Conservation (phyloP, 2,329 filamentous ascomycete genomes). For the Fusarium sororula region DNA sequence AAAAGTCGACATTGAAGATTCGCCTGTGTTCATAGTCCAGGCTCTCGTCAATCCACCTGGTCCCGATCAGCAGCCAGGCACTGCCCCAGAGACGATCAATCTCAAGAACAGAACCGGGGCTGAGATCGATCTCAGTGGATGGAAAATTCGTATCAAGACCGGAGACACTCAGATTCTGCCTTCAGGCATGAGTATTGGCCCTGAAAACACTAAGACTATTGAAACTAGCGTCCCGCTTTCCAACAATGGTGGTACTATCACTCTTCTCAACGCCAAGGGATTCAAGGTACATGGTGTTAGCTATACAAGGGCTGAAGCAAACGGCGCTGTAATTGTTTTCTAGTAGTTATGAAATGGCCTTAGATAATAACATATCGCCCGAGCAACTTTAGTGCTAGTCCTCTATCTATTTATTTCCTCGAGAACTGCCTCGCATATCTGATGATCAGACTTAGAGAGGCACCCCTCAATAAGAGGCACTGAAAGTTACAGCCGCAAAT, state of each 20-base stretch:
- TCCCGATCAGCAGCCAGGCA: neutral
- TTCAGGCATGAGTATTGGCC: neutral
- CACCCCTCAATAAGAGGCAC: neutral
- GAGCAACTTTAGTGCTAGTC: fast-evolving
- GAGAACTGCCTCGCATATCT: fast-evolving
- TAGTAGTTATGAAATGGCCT: fast-evolving
- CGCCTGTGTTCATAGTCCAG: neutral
- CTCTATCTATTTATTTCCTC: no score
- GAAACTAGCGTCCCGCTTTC: neutral
- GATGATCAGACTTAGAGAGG: neutral
- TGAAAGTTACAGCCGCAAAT: neutral
- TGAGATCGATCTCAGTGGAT: neutral
- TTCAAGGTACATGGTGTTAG: neutral
- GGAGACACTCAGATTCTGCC: neutral
- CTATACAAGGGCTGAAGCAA: neutral
- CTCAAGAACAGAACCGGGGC: neutral
- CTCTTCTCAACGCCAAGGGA: neutral
- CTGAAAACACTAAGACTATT: neutral
- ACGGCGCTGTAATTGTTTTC: neutral
- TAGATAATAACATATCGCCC: fast-evolving
- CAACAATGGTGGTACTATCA: neutral
- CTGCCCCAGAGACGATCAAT: neutral
- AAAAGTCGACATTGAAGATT: neutral
- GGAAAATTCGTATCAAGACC: neutral
- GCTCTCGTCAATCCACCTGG: neutral